Base-by-base conservation (phyloP, 2,329 filamentous ascomycete species). In the Mariannaea sp. region DNA sequence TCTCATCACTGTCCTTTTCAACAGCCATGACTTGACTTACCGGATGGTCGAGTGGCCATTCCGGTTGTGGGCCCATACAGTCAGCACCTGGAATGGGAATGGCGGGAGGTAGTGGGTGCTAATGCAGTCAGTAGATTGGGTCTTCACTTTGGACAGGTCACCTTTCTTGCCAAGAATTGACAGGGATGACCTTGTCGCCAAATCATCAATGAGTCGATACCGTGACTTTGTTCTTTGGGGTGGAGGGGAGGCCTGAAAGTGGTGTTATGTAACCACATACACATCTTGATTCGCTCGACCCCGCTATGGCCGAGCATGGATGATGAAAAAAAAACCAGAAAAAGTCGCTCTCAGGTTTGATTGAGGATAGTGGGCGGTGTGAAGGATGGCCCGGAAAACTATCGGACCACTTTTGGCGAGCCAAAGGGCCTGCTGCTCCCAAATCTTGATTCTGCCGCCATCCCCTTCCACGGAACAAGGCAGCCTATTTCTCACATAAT, bases 401-500 rank as follows among this genome's bases (percentile, higher is more conserved):
- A 9, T 36, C 33, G 33, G 19, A 36, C 33, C 33, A 36, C 14
- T 17, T 36, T 8, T 36, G 33, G 17, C 32, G 14, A 16, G 8
- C 22, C 7, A 8, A 36, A 36, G 33, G 8, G 17, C 19, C 19
- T 19, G 33, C 6, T 14, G n/a, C n/a, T 36, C 33, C 33, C 33
- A 36, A 17, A 36, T 36, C 33, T 36, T 36, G 33, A 36, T 12
- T 12, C 33, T 36, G 14, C 16, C 17, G 33, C 12, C 17, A 16
- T 17, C 29, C 32, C 36, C 36, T 20, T 29, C 14, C 16, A 17
- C 33, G 33, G 17, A 36, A 36, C 14, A 17, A 36, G 16, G 19
- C 33, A 20, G 17, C 26, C 38, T 38, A n/a, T 24, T 32, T 30
- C 36, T 47, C 10, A 64, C 73, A 81, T 69, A 73, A 94, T 90